Percentiles rank a stretch among this genome's conserved stretches.
Conservation (phyloP, 1,284 basidiomycete species). For the Malassezia obtusa region DNA sequence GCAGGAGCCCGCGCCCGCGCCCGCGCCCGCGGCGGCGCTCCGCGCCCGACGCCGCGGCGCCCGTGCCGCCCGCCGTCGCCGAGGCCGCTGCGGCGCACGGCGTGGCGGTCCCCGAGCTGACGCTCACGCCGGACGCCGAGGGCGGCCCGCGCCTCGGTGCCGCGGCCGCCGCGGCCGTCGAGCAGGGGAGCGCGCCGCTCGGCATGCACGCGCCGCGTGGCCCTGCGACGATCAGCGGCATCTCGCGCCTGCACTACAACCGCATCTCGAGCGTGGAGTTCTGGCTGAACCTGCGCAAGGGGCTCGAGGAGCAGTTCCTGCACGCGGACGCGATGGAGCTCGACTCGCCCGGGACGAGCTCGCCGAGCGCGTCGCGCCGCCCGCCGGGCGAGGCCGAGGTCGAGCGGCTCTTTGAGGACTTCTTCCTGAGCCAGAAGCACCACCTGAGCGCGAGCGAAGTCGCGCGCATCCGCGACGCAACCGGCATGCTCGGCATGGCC, state of each 20-base stretch:
- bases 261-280: slow-evolving; percentile 32
- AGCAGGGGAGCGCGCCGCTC: slow-evolving; percentile 9
- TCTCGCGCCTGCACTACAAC: slow-evolving; percentile 35
- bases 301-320: slow-evolving; percentile 35
- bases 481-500: slow-evolving; percentile 42
- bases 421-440: slow-evolving; percentile 41
- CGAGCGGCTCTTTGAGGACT: slow-evolving; percentile 43
- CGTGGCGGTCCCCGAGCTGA: slow-evolving; percentile 41
- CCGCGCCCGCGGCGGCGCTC: not conserved
- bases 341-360: not conserved
- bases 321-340: not conserved
- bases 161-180: not conserved
- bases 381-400: slow-evolving; percentile 37
- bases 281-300: slow-evolving; percentile 32
- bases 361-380: slow-evolving; percentile 7
- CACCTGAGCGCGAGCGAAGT: slow-evolving; percentile 40
- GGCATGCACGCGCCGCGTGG: slow-evolving; percentile 15
- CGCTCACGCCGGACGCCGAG: slow-evolving; percentile 39
- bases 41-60: not conserved
- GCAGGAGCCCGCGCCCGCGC: not conserved
- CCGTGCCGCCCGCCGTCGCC: slow-evolving; percentile 13
- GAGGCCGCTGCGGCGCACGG: slow-evolving; percentile 20
- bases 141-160: slow-evolving; percentile 6
- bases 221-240: slow-evolving; percentile 22
- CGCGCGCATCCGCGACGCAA: slow-evolving; percentile 36